These are phyloP conservation scores for Schizosaccharomyces lindneri DNA, from an alignment of 805 yeast genomes.

Conservation along the genomic window DNA sequence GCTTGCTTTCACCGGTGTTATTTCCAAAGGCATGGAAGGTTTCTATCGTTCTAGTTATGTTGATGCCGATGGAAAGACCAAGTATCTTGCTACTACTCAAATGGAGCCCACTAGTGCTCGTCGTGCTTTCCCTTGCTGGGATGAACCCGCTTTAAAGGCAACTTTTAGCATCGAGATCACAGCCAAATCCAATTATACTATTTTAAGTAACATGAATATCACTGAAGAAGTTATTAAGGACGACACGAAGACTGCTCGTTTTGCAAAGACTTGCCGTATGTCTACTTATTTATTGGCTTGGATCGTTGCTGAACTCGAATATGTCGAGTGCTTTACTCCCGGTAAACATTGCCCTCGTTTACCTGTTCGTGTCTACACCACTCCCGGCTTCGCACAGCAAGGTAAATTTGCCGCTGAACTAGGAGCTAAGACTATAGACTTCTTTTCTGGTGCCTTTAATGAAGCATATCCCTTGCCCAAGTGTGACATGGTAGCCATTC, in stretches of 20 bases:
- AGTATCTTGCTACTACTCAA: constrained; percentile 39
- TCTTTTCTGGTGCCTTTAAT: constrained; percentile 41
- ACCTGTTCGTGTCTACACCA: constrained; percentile 46
- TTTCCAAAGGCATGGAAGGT: constrained; percentile 49
- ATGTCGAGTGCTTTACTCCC: constrained; percentile 30
- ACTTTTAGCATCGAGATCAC: constrained; percentile 33
- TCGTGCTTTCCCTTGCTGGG: constrained; percentile 53
- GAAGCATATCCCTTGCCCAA: constrained; percentile 61
- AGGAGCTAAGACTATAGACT: constrained; percentile 38
- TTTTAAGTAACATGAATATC: constrained; percentile 44
- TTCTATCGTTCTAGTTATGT: constrained; percentile 44
- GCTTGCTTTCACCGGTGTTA: constrained; percentile 29
- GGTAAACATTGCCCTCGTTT: constrained; percentile 14
- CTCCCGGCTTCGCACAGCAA: constrained; percentile 37
- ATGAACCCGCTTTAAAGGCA: constrained; percentile 49
- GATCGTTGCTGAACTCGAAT: constrained; percentile 41
- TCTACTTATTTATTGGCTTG: constrained; percentile 52
- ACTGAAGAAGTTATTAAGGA: constrained; percentile 15
- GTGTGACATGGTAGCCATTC: constrained; percentile 56
- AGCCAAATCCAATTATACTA: constrained; percentile 27
- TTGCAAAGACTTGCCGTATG: constrained; percentile 48
- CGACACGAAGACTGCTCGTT: constrained; percentile 22
- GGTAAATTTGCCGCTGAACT: constrained; percentile 39
- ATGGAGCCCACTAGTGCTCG: constrained; percentile 62
- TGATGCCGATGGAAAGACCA: constrained; percentile 28